Evolutionary conservation across 768 basidiomycete genomes (phyloP).

Genomic region (Neoboletus brunneissimus): DNA sequence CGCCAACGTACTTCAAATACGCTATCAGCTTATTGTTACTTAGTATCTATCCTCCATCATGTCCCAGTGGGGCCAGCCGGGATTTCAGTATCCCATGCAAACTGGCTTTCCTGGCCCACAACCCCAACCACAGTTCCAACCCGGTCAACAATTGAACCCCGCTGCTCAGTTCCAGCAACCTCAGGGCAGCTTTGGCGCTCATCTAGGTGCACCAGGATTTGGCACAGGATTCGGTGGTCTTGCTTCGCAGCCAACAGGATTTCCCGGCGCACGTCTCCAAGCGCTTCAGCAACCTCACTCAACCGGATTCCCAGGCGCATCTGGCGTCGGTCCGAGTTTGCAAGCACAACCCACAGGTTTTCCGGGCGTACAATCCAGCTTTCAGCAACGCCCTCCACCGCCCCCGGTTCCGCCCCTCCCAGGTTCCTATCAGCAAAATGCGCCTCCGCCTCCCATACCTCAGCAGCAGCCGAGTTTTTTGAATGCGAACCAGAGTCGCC

Average conservation of each 20-base stretch:
- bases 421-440: slow-evolving; percentile 54
- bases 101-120: slow-evolving; percentile 57
- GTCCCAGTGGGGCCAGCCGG: slow-evolving; percentile 76
- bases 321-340: slow-evolving; percentile 34
- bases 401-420: slow-evolving; percentile 69
- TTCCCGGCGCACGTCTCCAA: slow-evolving; percentile 35
- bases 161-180: slow-evolving; percentile 41
- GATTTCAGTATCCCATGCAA: slow-evolving; percentile 72
- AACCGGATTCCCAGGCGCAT: slow-evolving; percentile 38
- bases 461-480: slow-evolving; percentile 50
- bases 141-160: slow-evolving; percentile 31
- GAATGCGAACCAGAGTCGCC: slow-evolving; percentile 49
- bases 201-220: slow-evolving; percentile 27
- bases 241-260: slow-evolving; percentile 62
- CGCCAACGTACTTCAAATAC: not conserved
- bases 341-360: slow-evolving; percentile 57
- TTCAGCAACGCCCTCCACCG: slow-evolving; percentile 39
- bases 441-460: slow-evolving; percentile 34
- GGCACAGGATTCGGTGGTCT: slow-evolving; percentile 39
- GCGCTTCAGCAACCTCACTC: slow-evolving; percentile 41
- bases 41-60: slow-evolving; percentile 37
- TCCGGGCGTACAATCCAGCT: slow-evolving; percentile 11
- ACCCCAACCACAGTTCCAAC: slow-evolving; percentile 46
- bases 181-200: slow-evolving; percentile 33
- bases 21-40: not conserved